Base-by-base conservation (phyloP, 495 filamentous ascomycete species). In the Aspergillus cavernicola region DNA sequence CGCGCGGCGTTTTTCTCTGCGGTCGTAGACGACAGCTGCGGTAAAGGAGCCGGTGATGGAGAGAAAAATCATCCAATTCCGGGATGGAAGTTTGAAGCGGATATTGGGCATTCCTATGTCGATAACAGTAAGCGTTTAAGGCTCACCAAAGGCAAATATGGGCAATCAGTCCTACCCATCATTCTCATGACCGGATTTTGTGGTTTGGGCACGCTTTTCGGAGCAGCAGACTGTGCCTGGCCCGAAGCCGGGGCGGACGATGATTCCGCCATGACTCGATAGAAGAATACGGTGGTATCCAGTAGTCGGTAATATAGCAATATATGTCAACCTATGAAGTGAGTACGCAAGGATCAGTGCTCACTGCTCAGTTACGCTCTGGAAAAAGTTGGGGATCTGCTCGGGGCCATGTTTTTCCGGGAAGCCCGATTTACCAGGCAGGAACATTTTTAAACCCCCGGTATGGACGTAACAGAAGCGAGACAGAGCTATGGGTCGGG, bases 11-110 rank as follows among this genome's bases (percentile, higher is more conserved):
- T 92, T 96, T 69, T 97, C 85, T 31, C 86, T 80, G 57, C 90
- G 89, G 71, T 99, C 93, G 73, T 97, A 96, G 58, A 89, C 77
- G 41, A 97, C 68, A 10, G 87, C 85, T 6, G 79, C 83, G 0
- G 87, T 83, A 58, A 96, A 86, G 29, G 88, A 83, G 24, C 84
- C 84, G 12, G 85, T 85, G 56, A 97, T 68, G 15, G 86, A 73
- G 63, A 92, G 77, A 74, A 99, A 97, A 58, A 99, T 97, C 72
- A 89, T 81, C 93, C 93, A 99, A 65, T 97, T 97, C 23, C 95
- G 85, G 11, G 93, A 99, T 16, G 93, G 93, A 9, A 99, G 83
- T 73, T 86, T 91, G 60, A 86, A 77, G 13, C 87, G 84, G 53
- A 95, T 77, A 48, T 81, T 85, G 20, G 92, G 91, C 52, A 97